Evolutionary conservation across 2,329 filamentous ascomycete genomes (phyloP).

Genomic region (Sclerotinia nivalis): DNA sequence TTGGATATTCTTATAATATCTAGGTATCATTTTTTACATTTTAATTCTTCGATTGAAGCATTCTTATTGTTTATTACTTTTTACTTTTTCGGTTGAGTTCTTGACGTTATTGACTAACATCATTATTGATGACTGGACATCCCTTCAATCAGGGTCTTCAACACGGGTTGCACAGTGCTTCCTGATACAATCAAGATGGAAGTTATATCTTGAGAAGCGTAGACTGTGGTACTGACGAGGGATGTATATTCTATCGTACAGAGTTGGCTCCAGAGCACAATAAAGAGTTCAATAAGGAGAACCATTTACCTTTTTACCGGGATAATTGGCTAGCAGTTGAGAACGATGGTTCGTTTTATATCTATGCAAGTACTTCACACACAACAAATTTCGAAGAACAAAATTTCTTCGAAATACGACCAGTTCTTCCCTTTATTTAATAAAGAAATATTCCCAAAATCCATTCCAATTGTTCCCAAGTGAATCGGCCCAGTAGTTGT

Average conservation of each 20-base stretch:
- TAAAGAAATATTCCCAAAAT: too few relatives aligned
- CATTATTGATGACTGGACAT: too few relatives aligned
- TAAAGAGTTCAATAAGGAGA: neutral
- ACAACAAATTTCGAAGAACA: too few relatives aligned
- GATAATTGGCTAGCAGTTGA: neutral
- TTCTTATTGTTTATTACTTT: too few relatives aligned
- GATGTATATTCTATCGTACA: neutral
- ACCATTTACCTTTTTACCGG: neutral
- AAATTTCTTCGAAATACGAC: too few relatives aligned
- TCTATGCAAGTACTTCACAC: neutral
- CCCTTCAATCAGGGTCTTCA: neutral
- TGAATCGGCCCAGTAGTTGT: too few relatives aligned
- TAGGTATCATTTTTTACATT: neutral
- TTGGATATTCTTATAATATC: too few relatives aligned
- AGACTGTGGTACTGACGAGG: neutral
- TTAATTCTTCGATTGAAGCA: neutral
- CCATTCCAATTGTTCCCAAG: too few relatives aligned
- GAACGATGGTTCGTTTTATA: neutral
- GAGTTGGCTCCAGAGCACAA: neutral
- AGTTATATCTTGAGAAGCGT: neutral
- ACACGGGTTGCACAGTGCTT: neutral
- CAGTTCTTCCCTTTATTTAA: too few relatives aligned
- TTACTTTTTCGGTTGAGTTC: neutral
- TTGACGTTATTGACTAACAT: too few relatives aligned
- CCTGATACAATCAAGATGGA: neutral